These are phyloP conservation scores for Kitagawia praeruptora DNA, from an alignment of 129 eudicot genomes.

Conservation along the genomic window DNA sequence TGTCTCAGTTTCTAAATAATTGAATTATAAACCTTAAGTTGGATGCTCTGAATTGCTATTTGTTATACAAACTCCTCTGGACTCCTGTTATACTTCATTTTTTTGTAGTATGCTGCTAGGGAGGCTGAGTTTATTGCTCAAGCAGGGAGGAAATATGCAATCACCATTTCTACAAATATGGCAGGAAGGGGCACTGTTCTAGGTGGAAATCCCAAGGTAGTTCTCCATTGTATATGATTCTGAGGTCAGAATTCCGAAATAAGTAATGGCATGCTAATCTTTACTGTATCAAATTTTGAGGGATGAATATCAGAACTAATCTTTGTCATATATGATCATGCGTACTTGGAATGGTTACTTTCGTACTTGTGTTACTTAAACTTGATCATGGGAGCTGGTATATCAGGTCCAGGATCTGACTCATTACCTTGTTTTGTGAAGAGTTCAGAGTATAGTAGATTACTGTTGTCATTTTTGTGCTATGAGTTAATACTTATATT, in stretches of 20 bases:
- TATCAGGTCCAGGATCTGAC: not conserved
- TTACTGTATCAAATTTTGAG: not conserved
- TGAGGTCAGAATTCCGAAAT: not conserved
- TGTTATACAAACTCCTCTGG: not conserved
- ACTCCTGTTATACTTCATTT: not conserved
- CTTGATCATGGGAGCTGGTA: constrained; percentile 1
- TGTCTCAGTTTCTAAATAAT: too few relatives aligned
- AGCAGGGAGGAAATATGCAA: constrained; percentile 95
- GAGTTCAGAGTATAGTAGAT: not conserved
- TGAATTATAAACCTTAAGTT: constrained; percentile 6
- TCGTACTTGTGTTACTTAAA: not conserved
- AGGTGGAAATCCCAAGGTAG: constrained; percentile 97
- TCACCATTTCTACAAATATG: constrained; percentile 95
- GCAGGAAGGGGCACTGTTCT: constrained; percentile 98
- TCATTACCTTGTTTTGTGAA: not conserved
- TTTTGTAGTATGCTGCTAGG: constrained; percentile 86
- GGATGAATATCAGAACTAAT: not conserved
- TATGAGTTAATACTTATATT: not conserved
- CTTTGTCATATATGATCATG: not conserved
- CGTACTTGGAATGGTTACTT: not conserved
- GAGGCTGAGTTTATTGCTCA: constrained; percentile 99
- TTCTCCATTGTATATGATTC: constrained; percentile 1
- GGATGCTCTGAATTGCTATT: not conserved
- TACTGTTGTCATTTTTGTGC: not conserved
- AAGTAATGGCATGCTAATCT: too few relatives aligned